Evolutionary conservation across 2,329 filamentous ascomycete species (phyloP).

Genomic region (Aspergillus ruber): DNA sequence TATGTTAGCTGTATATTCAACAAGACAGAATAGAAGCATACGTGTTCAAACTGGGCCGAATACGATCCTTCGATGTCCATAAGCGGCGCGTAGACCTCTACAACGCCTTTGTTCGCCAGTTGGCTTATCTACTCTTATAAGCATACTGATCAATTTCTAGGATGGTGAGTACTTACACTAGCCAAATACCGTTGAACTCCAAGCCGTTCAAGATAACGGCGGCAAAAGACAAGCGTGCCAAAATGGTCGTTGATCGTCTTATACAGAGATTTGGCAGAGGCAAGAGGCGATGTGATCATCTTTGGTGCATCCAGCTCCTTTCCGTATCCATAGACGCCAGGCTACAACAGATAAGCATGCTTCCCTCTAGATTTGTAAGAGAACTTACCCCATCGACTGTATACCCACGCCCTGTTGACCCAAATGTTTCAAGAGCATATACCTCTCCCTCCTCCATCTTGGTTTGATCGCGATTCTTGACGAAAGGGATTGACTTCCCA

Average conservation of each 20-base stretch:
- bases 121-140: conserved; percentile 46
- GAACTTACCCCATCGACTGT: conserved; percentile 41
- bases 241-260: conserved; percentile 58
- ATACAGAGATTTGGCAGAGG: conserved; percentile 51
- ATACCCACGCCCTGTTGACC: conserved; percentile 48
- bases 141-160: no score
- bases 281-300: conserved; percentile 35
- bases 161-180: conserved; percentile 38
- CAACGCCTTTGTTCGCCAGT: conserved; percentile 51
- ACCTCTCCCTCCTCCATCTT: conserved; percentile 56
- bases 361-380: background rate
- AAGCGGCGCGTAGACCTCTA: conserved; percentile 53
- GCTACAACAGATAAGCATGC: conserved; percentile 22
- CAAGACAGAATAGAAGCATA: conserved; percentile 15
- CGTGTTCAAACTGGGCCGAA: conserved; percentile 59
- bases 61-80: conserved; percentile 56
- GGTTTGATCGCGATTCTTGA: conserved; percentile 44
- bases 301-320: conserved; percentile 32
- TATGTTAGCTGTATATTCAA: conserved; percentile 7
- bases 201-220: conserved; percentile 59
- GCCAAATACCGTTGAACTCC: conserved; percentile 54
- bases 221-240: conserved; percentile 55
- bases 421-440: conserved; percentile 56
- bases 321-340: conserved; percentile 50
- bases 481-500: conserved; percentile 50